Evolutionary conservation across 164 flowering plant genomes (phyloP).

Genomic region (Vitis vinifera): ASM3070453v1 NC_081814.1:2764001-2764500

Average conservation of each 20-base stretch:
- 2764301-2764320: constrained; percentile 17
- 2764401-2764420: not conserved
- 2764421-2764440: too few species aligned
- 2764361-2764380: constrained; percentile 14
- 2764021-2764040: constrained; percentile 93
- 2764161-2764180: constrained; percentile 63
- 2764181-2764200: constrained; percentile 62
- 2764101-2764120: constrained; percentile 92
- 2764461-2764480: too few species aligned
- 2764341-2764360: constrained; percentile 12
- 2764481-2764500: too few species aligned
- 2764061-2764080: constrained; percentile 88
- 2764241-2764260: constrained; percentile 5
- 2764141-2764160: constrained; percentile 69
- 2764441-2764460: too few species aligned
- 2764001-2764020: constrained; percentile 88
- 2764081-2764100: constrained; percentile 93
- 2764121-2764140: constrained; percentile 87
- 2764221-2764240: constrained; percentile 28
- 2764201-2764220: constrained; percentile 47
- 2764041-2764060: constrained; percentile 89
- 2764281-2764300: constrained; percentile 30
- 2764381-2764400: constrained; percentile 25
- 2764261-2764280: constrained; percentile 32
- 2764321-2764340: constrained; percentile 25